Evolutionary conservation across 805 yeast species (phyloP).

Genomic region (Nematodospora valgi): DNA sequence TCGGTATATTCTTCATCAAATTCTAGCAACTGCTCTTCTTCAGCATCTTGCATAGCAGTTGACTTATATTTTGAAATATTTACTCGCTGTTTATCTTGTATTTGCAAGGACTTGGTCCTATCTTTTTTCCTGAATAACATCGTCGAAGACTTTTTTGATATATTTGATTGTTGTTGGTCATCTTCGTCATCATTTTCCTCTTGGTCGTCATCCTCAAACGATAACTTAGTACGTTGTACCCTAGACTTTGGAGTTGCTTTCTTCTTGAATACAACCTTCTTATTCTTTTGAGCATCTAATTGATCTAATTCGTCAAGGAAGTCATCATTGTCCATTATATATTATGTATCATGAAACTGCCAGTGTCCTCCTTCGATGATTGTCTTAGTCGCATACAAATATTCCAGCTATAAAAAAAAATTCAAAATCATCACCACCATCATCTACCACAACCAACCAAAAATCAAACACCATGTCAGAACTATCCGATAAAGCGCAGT

Average conservation of each 20-base stretch:
- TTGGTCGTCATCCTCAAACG: slow-evolving; percentile 18
- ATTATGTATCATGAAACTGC: too few relatives aligned
- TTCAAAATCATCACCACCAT: slow-evolving; percentile 1
- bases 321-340: slow-evolving; percentile 3
- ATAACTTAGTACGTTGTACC: slow-evolving; percentile 10
- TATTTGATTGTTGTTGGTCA: neutral
- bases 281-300: neutral
- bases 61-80: slow-evolving; percentile 13
- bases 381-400: slow-evolving; percentile 1
- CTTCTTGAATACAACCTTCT: slow-evolving; percentile 7
- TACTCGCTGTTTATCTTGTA: neutral
- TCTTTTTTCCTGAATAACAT: slow-evolving; percentile 1
- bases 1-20: slow-evolving; percentile 11
- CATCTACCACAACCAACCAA: slow-evolving; percentile 2
- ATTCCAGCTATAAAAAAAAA: slow-evolving; percentile 5
- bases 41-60: too few relatives aligned
- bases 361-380: neutral
- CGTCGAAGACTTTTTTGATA: neutral
- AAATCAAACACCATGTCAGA: slow-evolving; percentile 15
- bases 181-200: slow-evolving; percentile 12
- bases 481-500: slow-evolving; percentile 45
- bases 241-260: slow-evolving; percentile 3
- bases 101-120: neutral
- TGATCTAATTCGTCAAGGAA: slow-evolving; percentile 1
- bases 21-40: slow-evolving; percentile 1